Evolutionary conservation across 177 flowering plant species (phyloP).

Genomic region (Vitis hybrid): DNA sequence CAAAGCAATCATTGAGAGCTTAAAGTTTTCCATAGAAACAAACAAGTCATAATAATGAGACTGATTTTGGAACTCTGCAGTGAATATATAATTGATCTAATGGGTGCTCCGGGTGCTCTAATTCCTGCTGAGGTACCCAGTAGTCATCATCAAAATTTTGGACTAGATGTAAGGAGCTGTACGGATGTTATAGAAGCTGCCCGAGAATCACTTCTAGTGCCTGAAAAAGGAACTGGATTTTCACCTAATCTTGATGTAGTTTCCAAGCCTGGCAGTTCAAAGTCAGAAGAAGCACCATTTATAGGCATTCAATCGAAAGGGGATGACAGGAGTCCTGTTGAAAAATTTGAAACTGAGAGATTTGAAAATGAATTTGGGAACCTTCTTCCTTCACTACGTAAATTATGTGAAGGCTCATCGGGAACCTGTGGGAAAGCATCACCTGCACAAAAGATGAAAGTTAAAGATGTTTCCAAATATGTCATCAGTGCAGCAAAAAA

Average conservation of each 20-base stretch:
- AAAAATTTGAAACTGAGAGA: slow-evolving; percentile 37
- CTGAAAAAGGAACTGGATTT: slow-evolving; percentile 30
- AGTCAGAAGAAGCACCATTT: slow-evolving; percentile 25
- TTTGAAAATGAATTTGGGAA: slow-evolving; percentile 59
- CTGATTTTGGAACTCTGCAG: slow-evolving; percentile 49
- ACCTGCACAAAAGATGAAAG: slow-evolving; percentile 66
- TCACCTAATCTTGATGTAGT: slow-evolving; percentile 17
- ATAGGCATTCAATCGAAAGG: slow-evolving; percentile 16
- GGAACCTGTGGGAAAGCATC: slow-evolving; percentile 38
- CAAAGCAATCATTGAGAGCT: too few species aligned
- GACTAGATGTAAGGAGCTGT: slow-evolving; percentile 38
- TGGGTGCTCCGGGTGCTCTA: slow-evolving; percentile 97
- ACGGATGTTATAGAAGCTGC: slow-evolving; percentile 27
- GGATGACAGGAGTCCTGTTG: slow-evolving; percentile 19
- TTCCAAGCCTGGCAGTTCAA: slow-evolving; percentile 22
- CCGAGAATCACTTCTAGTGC: slow-evolving; percentile 25
- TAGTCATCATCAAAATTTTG: slow-evolving; percentile 46
- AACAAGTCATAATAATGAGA: background rate
- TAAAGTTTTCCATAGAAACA: too few species aligned
- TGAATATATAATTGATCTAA: slow-evolving; percentile 92
- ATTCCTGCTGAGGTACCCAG: slow-evolving; percentile 91
- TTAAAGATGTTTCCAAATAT: slow-evolving; percentile 80
- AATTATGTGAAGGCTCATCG: slow-evolving; percentile 32
- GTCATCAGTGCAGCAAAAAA: slow-evolving; percentile 84
- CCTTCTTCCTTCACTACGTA: slow-evolving; percentile 41